Percentiles rank a stretch among this genome's conserved stretches.
Conservation (phyloP, 78 protist genomes). For the Planoprotostelium fungivorum region DNA sequence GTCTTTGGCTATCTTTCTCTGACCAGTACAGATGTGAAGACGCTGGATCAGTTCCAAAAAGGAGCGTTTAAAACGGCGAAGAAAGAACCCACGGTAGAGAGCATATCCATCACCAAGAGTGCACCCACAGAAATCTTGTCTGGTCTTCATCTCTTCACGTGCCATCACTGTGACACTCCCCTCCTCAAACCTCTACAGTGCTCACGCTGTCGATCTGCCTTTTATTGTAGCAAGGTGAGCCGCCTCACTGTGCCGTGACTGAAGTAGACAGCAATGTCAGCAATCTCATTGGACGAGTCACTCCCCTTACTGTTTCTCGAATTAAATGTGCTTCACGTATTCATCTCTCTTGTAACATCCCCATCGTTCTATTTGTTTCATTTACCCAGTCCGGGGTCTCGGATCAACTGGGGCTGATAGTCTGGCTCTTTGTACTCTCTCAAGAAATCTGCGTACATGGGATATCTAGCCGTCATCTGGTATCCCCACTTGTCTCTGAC, state of each 20-base stretch:
- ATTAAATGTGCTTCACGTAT: too few species aligned
- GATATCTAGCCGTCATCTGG: constrained; percentile 70
- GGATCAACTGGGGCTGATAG: constrained; percentile 46
- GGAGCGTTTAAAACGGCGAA: neutral
- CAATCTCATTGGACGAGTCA: too few species aligned
- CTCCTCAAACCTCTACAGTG: neutral
- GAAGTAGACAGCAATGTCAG: too few species aligned
- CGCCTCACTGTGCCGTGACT: too few species aligned
- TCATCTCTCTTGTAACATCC: too few species aligned
- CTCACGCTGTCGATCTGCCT: neutral
- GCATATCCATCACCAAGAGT: neutral
- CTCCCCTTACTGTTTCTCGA: too few species aligned
- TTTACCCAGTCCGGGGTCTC: constrained; percentile 28
- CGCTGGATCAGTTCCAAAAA: neutral
- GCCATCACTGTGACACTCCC: neutral
- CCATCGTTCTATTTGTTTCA: too few species aligned
- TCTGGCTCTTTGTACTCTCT: constrained; percentile 45
- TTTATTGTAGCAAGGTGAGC: neutral
- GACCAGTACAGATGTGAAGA: neutral
- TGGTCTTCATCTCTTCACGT: neutral
- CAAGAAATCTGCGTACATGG: constrained; percentile 49
- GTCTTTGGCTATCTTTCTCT: neutral
- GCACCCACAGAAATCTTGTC: neutral
- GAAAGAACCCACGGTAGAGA: neutral
- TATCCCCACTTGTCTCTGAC: constrained; percentile 86